Percentiles rank a stretch among this genome's conserved stretches.
Evolutionary conservation across 257 asterid genomes (phyloP).

Genomic region (Solanum neorickii): DNA sequence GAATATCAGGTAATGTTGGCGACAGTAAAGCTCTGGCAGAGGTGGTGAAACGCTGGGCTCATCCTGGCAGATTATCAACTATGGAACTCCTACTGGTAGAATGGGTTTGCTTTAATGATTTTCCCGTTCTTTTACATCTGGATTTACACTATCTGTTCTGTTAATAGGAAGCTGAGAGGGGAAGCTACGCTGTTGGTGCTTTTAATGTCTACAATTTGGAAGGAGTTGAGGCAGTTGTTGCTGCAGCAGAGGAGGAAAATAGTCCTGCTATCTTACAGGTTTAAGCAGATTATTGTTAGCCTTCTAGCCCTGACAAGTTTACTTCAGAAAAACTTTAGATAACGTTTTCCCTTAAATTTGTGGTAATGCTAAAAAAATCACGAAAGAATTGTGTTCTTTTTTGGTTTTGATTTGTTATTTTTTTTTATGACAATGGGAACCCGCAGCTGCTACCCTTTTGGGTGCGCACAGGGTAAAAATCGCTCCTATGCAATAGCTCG

Average conservation of each 20-base stretch:
- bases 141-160: conserved; percentile 11
- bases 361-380: neutral
- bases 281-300: conserved; percentile 5
- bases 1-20: conserved; percentile 84
- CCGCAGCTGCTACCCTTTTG: too few relatives aligned
- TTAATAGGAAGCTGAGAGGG: conserved; percentile 71
- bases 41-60: conserved; percentile 72
- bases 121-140: neutral
- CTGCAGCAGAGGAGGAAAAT: conserved; percentile 82
- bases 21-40: conserved; percentile 82
- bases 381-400: neutral
- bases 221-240: conserved; percentile 90
- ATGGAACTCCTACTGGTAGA: conserved; percentile 78
- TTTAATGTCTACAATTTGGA: conserved; percentile 88
- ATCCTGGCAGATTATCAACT: conserved; percentile 60
- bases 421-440: too few relatives aligned
- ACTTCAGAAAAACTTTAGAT: neutral
- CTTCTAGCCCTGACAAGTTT: neutral
- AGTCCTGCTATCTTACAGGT: conserved; percentile 99
- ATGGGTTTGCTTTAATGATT: conserved; percentile 1
- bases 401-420: neutral
- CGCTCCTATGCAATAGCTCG: too few relatives aligned
- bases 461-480: too few relatives aligned
- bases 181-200: conserved; percentile 91
- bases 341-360: neutral